phyloP scores from a whole-genome alignment of 2,329 filamentous ascomycete genomes.

The Domatiomyces catenatus region DNA sequence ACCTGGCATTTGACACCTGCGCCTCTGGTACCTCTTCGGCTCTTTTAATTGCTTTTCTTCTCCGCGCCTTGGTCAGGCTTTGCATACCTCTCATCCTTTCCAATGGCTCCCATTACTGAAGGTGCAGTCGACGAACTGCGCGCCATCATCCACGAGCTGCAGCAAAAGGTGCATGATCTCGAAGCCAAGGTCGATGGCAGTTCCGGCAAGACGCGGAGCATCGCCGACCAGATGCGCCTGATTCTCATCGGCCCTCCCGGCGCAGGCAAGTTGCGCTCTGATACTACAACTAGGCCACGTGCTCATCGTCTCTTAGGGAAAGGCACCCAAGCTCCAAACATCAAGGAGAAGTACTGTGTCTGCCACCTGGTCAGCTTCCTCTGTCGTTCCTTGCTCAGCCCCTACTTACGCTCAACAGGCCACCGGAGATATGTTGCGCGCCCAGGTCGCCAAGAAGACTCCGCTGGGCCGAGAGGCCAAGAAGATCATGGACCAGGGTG shows the following conservation, averaged over 20 bases:
- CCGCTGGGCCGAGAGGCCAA: conserved; percentile 87
- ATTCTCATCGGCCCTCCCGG: conserved; percentile 94
- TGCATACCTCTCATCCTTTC: conserved; percentile 19
- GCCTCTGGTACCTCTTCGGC: not conserved
- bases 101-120: conserved; percentile 81
- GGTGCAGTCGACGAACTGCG: conserved; percentile 67
- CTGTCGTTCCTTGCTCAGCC: not conserved
- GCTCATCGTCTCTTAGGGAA: conserved; percentile 51
- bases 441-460: conserved; percentile 96
- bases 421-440: conserved; percentile 97
- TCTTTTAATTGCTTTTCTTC: not conserved
- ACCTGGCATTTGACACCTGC: not conserved
- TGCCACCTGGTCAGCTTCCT: conserved; percentile 65
- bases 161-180: conserved; percentile 71
- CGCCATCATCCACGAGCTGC: conserved; percentile 67
- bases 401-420: conserved; percentile 41
- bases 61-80: conserved; percentile 17
- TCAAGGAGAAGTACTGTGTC: conserved; percentile 95
- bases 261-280: conserved; percentile 53
- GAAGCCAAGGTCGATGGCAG: conserved; percentile 49
- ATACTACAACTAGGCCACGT: conserved; percentile 2
- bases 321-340: conserved; percentile 93
- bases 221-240: conserved; percentile 65
- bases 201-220: conserved; percentile 31
- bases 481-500: conserved; percentile 99